phyloP scores from a whole-genome alignment of 305 asterid species.

The Euphrasia arctica region DNA sequence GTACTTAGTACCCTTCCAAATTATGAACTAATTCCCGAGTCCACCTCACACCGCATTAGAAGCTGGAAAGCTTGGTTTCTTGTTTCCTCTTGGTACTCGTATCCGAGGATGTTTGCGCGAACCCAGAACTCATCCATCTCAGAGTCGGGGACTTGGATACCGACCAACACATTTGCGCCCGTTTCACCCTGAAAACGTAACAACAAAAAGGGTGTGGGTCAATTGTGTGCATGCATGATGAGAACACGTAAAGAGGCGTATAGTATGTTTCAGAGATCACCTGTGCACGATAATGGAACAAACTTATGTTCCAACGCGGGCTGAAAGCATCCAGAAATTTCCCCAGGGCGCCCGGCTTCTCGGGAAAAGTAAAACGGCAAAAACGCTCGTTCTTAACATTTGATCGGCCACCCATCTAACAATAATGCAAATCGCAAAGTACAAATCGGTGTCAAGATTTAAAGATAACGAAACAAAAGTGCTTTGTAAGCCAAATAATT shows the following conservation, averaged over 20 bases:
- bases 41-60: not conserved
- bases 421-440: not conserved
- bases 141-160: conserved; percentile 56
- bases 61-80: conserved; percentile 42
- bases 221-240: not conserved
- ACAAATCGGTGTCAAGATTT: no score
- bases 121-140: conserved; percentile 49
- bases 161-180: conserved; percentile 82
- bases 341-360: conserved; percentile 76
- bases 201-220: not conserved
- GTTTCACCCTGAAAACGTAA: conserved; percentile 55
- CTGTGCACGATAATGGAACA: conserved; percentile 92
- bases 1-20: no score
- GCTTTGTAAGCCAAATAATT: no score
- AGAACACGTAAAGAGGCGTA: no score
- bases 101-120: conserved; percentile 1
- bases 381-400: conserved; percentile 64
- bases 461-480: no score
- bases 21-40: no score
- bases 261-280: conserved; percentile 30
- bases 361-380: conserved; percentile 84
- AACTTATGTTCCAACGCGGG: conserved; percentile 90
- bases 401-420: conserved; percentile 91
- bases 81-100: conserved; percentile 60
- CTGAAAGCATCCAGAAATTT: conserved; percentile 74